Evolutionary conservation across 108 stramenopile species (phyloP).

Genomic region (Skeletonema marinoi): DNA sequence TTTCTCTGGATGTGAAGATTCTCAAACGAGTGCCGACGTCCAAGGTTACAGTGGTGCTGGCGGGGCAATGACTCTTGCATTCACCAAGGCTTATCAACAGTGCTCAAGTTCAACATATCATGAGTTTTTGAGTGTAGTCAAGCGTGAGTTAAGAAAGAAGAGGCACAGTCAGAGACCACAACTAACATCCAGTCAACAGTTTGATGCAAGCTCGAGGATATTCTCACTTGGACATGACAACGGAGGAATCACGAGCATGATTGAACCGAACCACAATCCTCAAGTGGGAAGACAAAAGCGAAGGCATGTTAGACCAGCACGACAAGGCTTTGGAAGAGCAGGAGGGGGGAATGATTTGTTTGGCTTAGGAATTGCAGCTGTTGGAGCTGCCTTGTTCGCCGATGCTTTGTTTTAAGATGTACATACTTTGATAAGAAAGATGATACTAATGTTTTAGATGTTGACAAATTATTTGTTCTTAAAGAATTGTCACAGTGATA

Average conservation of each 20-base stretch:
- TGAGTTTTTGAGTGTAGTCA: constrained; percentile 41
- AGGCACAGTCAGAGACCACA: constrained; percentile 47
- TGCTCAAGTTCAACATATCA: constrained; percentile 41
- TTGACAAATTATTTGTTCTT: no score
- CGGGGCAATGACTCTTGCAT: constrained; percentile 57
- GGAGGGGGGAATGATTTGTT: constrained; percentile 37
- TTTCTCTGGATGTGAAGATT: constrained; percentile 87
- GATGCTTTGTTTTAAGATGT: constrained; percentile 36
- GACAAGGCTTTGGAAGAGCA: constrained; percentile 18
- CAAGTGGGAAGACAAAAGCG: constrained; percentile 43
- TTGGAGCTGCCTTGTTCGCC: constrained; percentile 35
- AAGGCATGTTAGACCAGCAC: constrained; percentile 39
- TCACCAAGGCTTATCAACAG: constrained; percentile 38
- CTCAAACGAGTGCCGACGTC: constrained; percentile 92
- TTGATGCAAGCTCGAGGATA: constrained; percentile 44
- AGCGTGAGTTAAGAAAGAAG: constrained; percentile 25
- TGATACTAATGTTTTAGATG: no score
- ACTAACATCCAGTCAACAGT: constrained; percentile 47
- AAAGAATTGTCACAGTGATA: no score
- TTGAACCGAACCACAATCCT: constrained; percentile 47
- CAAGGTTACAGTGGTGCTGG: constrained; percentile 34
- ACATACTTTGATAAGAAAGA: not conserved
- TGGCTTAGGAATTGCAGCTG: constrained; percentile 26
- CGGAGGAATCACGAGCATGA: constrained; percentile 24
- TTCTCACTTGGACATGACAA: constrained; percentile 43